These are phyloP conservation scores for Penicillium mononematosum DNA, from an alignment of 495 filamentous ascomycete species.

Conservation along the genomic window DNA sequence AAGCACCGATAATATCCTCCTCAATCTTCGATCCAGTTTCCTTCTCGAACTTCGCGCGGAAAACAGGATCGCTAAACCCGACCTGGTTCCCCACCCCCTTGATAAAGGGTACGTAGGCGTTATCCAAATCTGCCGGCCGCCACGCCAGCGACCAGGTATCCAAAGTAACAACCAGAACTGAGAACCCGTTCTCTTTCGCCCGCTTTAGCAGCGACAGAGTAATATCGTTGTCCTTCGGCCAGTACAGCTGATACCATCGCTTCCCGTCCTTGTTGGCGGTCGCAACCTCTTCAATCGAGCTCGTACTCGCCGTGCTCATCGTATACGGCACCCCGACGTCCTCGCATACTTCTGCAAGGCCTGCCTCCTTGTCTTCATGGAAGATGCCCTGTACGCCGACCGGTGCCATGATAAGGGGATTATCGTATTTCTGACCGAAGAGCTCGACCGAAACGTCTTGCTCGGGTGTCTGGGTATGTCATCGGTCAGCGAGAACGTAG, in stretches of 20 bases:
- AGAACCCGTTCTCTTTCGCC: constrained; percentile 53
- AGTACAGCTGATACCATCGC: constrained; percentile 69
- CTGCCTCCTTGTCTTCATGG: constrained; percentile 54
- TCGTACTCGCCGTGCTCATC: constrained; percentile 56
- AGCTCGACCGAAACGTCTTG: constrained; percentile 55
- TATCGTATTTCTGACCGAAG: constrained; percentile 54
- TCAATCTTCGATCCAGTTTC: constrained; percentile 47
- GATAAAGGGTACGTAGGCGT: constrained; percentile 55
- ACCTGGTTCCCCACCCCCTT: constrained; percentile 44
- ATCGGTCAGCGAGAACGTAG: constrained; percentile 6
- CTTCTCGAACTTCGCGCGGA: constrained; percentile 53
- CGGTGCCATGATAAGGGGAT: constrained; percentile 57
- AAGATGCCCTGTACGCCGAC: constrained; percentile 60
- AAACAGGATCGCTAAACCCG: constrained; percentile 60
- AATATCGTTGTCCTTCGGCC: constrained; percentile 58
- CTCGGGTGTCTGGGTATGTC: constrained; percentile 31
- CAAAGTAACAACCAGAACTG: constrained; percentile 46
- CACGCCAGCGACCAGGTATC: constrained; percentile 46
- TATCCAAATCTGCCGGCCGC: constrained; percentile 65
- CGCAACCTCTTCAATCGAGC: constrained; percentile 56
- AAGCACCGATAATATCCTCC: constrained; percentile 46
- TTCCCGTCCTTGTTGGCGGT: constrained; percentile 40
- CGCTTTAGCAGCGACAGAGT: constrained; percentile 61
- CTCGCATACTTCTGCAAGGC: constrained; percentile 52
- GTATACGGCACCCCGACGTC: constrained; percentile 55